A percentile compares a stretch with the other conserved stretches of the same genome.
These are phyloP conservation scores for Ilex asprella DNA, from an alignment of 257 asterid species.

Conservation along the genomic window DNA sequence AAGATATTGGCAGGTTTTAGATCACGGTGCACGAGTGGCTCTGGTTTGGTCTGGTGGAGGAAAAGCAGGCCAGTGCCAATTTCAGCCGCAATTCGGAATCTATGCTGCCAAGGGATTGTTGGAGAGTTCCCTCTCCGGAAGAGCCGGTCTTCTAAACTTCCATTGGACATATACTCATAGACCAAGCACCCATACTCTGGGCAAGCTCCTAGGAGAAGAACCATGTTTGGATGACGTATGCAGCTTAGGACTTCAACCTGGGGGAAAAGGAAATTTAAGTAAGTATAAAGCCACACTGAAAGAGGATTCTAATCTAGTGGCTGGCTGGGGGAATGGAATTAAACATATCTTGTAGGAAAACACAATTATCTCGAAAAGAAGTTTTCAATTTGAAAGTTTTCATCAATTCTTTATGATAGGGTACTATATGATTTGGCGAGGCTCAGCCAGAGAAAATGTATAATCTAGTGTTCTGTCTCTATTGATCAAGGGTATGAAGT, in stretches of 20 bases:
- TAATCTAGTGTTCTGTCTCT: too few species aligned
- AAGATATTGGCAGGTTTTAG: too few species aligned
- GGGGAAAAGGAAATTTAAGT: background rate
- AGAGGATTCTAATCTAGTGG: background rate
- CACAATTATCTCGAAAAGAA: too few species aligned
- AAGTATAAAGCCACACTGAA: background rate
- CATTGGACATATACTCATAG: conserved; percentile 78
- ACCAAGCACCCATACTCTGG: conserved; percentile 96
- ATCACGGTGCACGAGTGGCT: conserved; percentile 28
- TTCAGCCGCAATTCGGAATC: conserved; percentile 81
- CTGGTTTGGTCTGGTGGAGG: conserved; percentile 92
- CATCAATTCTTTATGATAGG: background rate
- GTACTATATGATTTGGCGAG: too few species aligned
- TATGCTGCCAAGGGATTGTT: conserved; percentile 74
- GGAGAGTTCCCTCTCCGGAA: conserved; percentile 59
- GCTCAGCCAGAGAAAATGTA: too few species aligned
- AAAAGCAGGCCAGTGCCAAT: conserved; percentile 78
- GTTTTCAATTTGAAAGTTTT: background rate
- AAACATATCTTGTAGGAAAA: too few species aligned
- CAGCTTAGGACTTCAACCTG: conserved; percentile 86
- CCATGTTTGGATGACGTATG: conserved; percentile 96
- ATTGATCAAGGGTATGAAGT: too few species aligned
- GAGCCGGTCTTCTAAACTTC: conserved; percentile 87
- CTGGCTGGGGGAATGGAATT: background rate
- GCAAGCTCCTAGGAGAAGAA: conserved; percentile 90